Evolutionary conservation across 352 stramenopile species (phyloP).

Genomic region (Pythium brassicae): DNA sequence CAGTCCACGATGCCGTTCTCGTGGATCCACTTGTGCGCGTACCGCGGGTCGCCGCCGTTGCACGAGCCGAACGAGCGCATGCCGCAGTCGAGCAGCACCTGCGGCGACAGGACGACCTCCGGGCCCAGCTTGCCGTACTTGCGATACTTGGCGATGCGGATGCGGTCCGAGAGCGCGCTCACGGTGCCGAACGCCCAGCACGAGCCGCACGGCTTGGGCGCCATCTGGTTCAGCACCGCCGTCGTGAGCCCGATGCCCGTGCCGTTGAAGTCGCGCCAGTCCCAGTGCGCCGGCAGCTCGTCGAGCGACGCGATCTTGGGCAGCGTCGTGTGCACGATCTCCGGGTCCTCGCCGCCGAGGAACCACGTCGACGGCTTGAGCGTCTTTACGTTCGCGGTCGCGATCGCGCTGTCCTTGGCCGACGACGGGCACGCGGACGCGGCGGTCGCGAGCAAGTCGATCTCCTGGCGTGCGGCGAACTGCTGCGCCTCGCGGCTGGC

Average conservation of each 20-base stretch:
- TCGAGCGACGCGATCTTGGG: conserved; percentile 43
- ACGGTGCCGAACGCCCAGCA: conserved; percentile 77
- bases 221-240: conserved; percentile 78
- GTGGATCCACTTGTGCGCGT: conserved; percentile 81
- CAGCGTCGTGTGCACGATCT: conserved; percentile 41
- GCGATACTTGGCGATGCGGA: conserved; percentile 62
- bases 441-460: conserved; percentile 44
- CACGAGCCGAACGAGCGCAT: conserved; percentile 82
- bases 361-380: conserved; percentile 57
- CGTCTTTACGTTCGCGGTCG: conserved; percentile 27
- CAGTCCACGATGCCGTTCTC: conserved; percentile 79
- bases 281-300: conserved; percentile 65
- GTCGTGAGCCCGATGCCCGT: conserved; percentile 74
- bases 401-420: conserved; percentile 6
- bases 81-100: conserved; percentile 69
- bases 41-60: conserved; percentile 71
- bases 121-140: conserved; percentile 52
- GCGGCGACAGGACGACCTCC: conserved; percentile 61
- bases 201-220: conserved; percentile 65
- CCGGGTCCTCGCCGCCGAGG: conserved; percentile 53
- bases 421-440: conserved; percentile 19
- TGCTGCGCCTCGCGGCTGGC: conserved; percentile 22
- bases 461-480: conserved; percentile 45
- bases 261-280: conserved; percentile 77
- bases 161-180: conserved; percentile 70